Evolutionary conservation across 78 protist species (phyloP).

Genomic region (Protostelium mycophagum): DNA sequence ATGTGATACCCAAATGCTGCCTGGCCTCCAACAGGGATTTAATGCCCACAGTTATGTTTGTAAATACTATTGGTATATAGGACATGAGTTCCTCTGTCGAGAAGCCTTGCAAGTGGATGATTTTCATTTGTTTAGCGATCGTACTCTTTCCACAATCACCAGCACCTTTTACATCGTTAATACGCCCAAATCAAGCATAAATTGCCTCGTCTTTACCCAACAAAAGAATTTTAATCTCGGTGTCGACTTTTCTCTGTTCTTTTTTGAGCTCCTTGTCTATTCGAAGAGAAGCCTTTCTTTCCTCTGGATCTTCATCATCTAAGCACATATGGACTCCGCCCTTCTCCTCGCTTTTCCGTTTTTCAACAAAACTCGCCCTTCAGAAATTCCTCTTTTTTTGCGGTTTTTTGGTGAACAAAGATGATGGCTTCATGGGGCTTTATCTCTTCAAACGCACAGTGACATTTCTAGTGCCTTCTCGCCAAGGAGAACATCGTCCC

Average conservation of each 20-base stretch:
- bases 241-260: neutral
- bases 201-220: neutral
- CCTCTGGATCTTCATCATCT: neutral
- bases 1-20: neutral
- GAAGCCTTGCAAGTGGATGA: constrained; percentile 42
- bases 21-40: neutral
- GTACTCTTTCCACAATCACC: constrained; percentile 92
- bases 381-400: no score
- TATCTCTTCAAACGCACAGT: no score
- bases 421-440: no score
- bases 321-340: no score
- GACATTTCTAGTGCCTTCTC: no score
- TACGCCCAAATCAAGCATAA: neutral
- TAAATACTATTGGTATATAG: neutral
- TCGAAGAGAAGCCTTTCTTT: neutral
- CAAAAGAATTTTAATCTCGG: neutral
- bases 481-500: no score
- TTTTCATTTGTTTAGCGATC: constrained; percentile 52
- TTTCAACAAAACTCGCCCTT: no score
- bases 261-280: neutral
- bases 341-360: no score
- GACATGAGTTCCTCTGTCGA: neutral
- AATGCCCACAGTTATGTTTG: neutral
- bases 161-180: constrained; percentile 55
- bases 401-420: no score